phyloP scores from a whole-genome alignment of 2,329 filamentous ascomycete species.

The Arthrobotrys musiformis region DNA sequence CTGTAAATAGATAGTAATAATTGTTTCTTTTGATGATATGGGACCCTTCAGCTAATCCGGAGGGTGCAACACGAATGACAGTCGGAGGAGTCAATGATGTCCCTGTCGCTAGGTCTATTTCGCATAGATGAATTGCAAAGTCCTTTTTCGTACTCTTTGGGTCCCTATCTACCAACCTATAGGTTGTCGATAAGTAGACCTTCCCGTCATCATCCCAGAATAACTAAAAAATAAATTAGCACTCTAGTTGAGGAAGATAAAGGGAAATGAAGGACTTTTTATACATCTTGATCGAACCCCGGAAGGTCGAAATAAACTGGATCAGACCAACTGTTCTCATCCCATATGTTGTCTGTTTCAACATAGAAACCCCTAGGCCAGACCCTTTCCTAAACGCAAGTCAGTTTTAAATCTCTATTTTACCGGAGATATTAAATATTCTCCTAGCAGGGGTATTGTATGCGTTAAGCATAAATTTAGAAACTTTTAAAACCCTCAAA shows the following conservation, averaged over 20 bases:
- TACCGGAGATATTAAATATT: constrained; percentile 49
- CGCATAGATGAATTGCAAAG: constrained; percentile 67
- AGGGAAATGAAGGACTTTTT: constrained; percentile 53
- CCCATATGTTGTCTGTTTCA: constrained; percentile 67
- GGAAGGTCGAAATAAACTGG: constrained; percentile 68
- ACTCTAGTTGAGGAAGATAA: not conserved
- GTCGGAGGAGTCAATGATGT: constrained; percentile 63
- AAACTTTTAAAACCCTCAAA: constrained; percentile 39
- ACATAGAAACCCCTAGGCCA: constrained; percentile 69
- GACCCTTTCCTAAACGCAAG: constrained; percentile 49
- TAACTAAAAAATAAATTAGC: constrained; percentile 60
- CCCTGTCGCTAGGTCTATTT: constrained; percentile 65
- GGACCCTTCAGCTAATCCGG: constrained; percentile 68
- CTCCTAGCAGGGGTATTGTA: constrained; percentile 33
- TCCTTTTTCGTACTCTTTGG: constrained; percentile 49
- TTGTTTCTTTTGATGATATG: constrained; percentile 71
- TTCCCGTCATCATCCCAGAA: constrained; percentile 66
- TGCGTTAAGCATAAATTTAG: constrained; percentile 30
- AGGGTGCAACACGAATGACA: constrained; percentile 60
- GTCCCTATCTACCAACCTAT: constrained; percentile 60
- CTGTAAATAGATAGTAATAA: constrained; percentile 72
- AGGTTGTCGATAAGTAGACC: constrained; percentile 67
- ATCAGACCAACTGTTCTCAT: constrained; percentile 67
- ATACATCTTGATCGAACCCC: constrained; percentile 60
- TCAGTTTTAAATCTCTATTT: constrained; percentile 53